phyloP scores from a whole-genome alignment of 106 monocot genomes.

The Iris macrosiphon region DNA sequence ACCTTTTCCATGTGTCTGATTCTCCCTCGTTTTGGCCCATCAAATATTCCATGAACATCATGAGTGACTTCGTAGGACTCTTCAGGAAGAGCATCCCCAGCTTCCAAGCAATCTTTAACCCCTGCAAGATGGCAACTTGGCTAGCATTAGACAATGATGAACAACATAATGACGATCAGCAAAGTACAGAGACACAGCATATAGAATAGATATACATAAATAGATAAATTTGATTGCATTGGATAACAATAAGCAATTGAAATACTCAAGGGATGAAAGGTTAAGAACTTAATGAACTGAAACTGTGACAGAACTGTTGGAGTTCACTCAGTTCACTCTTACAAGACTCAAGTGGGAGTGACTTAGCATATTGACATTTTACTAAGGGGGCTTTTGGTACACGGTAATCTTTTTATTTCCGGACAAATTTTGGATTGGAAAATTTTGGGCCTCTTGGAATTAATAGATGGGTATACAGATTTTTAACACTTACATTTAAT shows the following conservation, averaged over 20 bases:
- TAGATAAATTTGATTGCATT: not conserved
- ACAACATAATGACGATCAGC: not conserved
- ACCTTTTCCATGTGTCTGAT: conserved; percentile 56
- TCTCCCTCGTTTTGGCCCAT: conserved; percentile 85
- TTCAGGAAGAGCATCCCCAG: conserved; percentile 57
- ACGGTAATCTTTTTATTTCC: too few relatives aligned
- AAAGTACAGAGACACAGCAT: not conserved
- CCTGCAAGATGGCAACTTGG: conserved; percentile 27
- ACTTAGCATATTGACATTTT: not conserved
- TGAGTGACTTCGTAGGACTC: conserved; percentile 64
- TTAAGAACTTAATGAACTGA: too few relatives aligned
- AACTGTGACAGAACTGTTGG: too few relatives aligned
- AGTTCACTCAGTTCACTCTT: too few relatives aligned
- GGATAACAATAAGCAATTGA: too few relatives aligned
- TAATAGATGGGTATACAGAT: too few relatives aligned
- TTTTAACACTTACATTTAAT: conserved; percentile 76
- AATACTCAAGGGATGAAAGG: too few relatives aligned
- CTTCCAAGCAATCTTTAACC: conserved; percentile 77
- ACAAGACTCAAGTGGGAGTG: too few relatives aligned
- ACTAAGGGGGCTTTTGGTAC: too few relatives aligned
- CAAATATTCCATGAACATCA: conserved; percentile 75
- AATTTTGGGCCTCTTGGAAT: too few relatives aligned
- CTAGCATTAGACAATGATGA: not conserved
- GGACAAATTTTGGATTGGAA: too few relatives aligned
- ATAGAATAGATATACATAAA: not conserved